Conservation (phyloP, 352 stramenopile species). For the Paralagenidium karlingii region DNA sequence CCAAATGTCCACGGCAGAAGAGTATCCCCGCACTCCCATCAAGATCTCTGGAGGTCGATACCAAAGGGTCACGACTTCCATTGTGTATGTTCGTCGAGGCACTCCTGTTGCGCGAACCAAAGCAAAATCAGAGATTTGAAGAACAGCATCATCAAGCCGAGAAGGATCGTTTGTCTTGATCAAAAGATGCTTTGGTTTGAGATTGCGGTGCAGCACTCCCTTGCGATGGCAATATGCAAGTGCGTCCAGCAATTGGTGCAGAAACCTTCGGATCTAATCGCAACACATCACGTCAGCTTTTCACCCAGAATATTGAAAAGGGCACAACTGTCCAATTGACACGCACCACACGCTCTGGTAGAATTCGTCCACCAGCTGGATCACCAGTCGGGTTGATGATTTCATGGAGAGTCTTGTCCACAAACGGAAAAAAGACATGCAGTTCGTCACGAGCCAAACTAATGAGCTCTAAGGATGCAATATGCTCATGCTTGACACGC, state of each 20-base stretch:
- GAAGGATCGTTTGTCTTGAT: conserved; percentile 59
- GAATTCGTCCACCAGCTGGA: conserved; percentile 52
- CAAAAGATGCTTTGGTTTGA: conserved; percentile 85
- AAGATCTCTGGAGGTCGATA: conserved; percentile 85
- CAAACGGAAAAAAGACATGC: conserved; percentile 85
- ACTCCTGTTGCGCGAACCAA: conserved; percentile 80
- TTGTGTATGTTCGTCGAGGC: conserved; percentile 82
- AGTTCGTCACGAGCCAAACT: conserved; percentile 78
- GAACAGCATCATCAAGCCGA: conserved; percentile 44
- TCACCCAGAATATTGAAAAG: too few species aligned
- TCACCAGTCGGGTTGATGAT: conserved; percentile 84
- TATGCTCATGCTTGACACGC: conserved; percentile 80
- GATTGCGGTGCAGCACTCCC: conserved; percentile 82
- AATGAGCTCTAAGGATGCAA: conserved; percentile 80
- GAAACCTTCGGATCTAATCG: conserved; percentile 51
- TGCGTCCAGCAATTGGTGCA: conserved; percentile 80
- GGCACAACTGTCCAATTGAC: background rate
- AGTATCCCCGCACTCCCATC: conserved; percentile 80
- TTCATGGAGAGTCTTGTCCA: conserved; percentile 85
- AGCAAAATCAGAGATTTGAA: conserved; percentile 83
- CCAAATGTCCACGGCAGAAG: conserved; percentile 87
- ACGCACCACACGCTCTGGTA: conserved; percentile 64
- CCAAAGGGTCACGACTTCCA: conserved; percentile 86
- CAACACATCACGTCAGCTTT: background rate
- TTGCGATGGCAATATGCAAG: conserved; percentile 82